Percentiles rank a stretch among this genome's conserved stretches.
These are phyloP conservation scores for Paecilomyces fulvus DNA, from an alignment of 2,329 filamentous ascomycete species.

Conservation along the genomic window DNA sequence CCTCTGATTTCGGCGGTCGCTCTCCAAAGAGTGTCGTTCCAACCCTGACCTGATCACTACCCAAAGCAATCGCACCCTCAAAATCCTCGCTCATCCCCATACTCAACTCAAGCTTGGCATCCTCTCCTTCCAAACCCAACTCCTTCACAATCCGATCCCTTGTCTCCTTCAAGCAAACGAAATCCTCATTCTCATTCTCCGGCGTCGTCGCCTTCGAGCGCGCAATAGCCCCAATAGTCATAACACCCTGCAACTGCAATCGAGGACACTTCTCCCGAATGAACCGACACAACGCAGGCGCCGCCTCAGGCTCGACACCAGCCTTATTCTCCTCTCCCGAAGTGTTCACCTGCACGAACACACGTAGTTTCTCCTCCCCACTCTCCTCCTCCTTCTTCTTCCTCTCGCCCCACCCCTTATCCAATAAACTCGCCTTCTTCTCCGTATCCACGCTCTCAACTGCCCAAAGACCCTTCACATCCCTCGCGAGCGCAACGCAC, in stretches of 20 bases:
- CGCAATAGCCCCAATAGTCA: conserved; percentile 96
- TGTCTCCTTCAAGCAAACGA: conserved; percentile 58
- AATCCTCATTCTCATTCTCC: conserved; percentile 88
- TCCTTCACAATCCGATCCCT: conserved; percentile 61
- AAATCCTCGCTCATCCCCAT: conserved; percentile 99
- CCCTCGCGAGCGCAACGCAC: conserved; percentile 72
- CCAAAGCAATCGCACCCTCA: conserved; percentile 73
- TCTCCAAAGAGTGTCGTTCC: conserved; percentile 91
- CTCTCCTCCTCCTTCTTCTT: conserved; percentile 24
- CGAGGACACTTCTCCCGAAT: conserved; percentile 64
- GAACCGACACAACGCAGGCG: conserved; percentile 57
- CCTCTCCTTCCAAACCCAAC: conserved; percentile 41
- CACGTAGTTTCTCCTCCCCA: conserved; percentile 43
- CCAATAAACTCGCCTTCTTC: conserved; percentile 79
- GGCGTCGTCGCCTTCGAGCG: conserved; percentile 63
- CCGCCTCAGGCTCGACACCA: conserved; percentile 62
- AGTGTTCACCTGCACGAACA: conserved; percentile 95
- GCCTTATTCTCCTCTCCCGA: conserved; percentile 81
- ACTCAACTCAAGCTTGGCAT: conserved; percentile 68
- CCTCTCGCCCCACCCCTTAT: conserved; percentile 61
- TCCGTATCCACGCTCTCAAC: conserved; percentile 81
- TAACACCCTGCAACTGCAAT: conserved; percentile 70
- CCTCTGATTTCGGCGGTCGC: conserved; percentile 70
- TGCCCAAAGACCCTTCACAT: conserved; percentile 81
- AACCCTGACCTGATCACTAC: conserved; percentile 82